Percentiles rank a stretch among this genome's conserved stretches.
Evolutionary conservation across 129 eudicot genomes (phyloP).

Genomic region (Centrapalus pauciflorus): DNA sequence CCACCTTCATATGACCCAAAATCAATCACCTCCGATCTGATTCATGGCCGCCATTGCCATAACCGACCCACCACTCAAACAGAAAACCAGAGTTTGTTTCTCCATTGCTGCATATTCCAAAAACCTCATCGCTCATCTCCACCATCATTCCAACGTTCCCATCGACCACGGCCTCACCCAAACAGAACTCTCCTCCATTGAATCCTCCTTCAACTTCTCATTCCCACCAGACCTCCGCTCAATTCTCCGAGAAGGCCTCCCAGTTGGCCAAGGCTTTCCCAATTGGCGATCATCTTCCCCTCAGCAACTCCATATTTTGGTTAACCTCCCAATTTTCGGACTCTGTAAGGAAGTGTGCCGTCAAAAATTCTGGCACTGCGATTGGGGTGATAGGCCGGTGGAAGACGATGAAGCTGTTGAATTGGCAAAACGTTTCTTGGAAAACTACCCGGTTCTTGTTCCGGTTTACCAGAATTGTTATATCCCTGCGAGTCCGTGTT

Average conservation of each 20-base stretch:
- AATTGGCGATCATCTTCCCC: slow-evolving; percentile 80
- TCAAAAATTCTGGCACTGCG: slow-evolving; percentile 39
- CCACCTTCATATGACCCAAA: slow-evolving; percentile 12
- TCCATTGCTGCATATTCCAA: slow-evolving; percentile 91
- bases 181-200: slow-evolving; percentile 48
- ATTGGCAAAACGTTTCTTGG: slow-evolving; percentile 43
- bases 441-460: slow-evolving; percentile 51
- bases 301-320: slow-evolving; percentile 59
- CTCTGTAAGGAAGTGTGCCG: slow-evolving; percentile 43
- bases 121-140: slow-evolving; percentile 51
- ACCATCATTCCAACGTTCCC: slow-evolving; percentile 37
- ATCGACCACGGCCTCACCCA: slow-evolving; percentile 50
- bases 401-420: slow-evolving; percentile 43
- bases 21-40: slow-evolving; percentile 9
- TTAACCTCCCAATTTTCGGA: slow-evolving; percentile 51
- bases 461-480: slow-evolving; percentile 66
- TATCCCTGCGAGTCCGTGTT: slow-evolving; percentile 45
- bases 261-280: slow-evolving; percentile 78
- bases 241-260: slow-evolving; percentile 77
- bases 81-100: slow-evolving; percentile 47
- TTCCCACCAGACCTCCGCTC: slow-evolving; percentile 92
- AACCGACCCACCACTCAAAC: slow-evolving; percentile 4
- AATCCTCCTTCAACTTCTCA: slow-evolving; percentile 43
- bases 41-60: slow-evolving; percentile 4
- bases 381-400: slow-evolving; percentile 66